phyloP scores from a whole-genome alignment of 768 basidiomycete species.

The Russula brevipes region DNA sequence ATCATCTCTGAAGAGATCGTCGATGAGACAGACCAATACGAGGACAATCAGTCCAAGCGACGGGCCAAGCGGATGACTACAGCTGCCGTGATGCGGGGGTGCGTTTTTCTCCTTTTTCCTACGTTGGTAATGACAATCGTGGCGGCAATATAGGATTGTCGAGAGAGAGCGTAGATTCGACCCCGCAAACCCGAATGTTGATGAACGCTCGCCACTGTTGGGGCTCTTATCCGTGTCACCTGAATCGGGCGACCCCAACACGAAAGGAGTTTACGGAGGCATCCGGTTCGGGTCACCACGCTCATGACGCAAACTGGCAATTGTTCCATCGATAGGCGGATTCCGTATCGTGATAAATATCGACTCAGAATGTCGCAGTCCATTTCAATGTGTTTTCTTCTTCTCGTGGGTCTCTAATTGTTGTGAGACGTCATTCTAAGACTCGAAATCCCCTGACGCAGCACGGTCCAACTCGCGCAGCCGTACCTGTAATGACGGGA shows the following conservation, averaged over 20 bases:
- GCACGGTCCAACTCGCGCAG: slow-evolving; percentile 19
- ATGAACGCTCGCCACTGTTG: slow-evolving; percentile 19
- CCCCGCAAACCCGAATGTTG: neutral
- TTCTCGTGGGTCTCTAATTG: neutral
- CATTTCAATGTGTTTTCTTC: neutral
- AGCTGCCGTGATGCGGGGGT: slow-evolving; percentile 77
- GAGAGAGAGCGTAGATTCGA: slow-evolving; percentile 42
- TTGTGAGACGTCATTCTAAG: neutral
- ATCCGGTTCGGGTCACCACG: neutral
- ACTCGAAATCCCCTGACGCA: neutral
- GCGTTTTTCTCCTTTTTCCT: slow-evolving; percentile 24
- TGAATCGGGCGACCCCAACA: neutral
- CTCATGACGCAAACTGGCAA: neutral
- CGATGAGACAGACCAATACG: slow-evolving; percentile 88
- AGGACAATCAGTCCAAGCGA: slow-evolving; percentile 79
- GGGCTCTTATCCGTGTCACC: neutral
- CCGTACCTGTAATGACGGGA: slow-evolving; percentile 1
- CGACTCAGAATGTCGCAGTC: neutral
- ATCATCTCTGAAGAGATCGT: slow-evolving; percentile 96
- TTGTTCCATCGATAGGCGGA: slow-evolving; percentile 39
- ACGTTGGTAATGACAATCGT: neutral
- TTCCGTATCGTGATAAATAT: slow-evolving; percentile 19
- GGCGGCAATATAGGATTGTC: slow-evolving; percentile 41
- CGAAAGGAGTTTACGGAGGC: slow-evolving; percentile 3
- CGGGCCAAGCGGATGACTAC: slow-evolving; percentile 67